phyloP scores from a whole-genome alignment of 371 early-diverging fungal genomes.

The Smittium mucronatum region DNA sequence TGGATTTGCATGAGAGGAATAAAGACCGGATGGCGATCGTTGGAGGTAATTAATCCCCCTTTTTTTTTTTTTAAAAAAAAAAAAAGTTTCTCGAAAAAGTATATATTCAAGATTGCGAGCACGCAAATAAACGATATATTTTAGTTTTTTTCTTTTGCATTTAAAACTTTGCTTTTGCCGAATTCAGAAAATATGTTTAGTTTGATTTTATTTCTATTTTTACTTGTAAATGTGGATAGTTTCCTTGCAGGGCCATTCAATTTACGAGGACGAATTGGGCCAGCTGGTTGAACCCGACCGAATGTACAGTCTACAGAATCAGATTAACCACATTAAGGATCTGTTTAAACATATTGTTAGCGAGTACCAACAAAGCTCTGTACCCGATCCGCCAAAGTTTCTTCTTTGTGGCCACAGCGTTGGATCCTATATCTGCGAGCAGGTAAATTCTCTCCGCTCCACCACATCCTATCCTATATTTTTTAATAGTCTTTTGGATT shows the following conservation, averaged over 20 bases:
- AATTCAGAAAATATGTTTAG: background rate
- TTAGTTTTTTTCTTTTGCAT: background rate
- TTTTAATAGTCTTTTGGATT: background rate
- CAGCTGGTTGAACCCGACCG: conserved; percentile 11
- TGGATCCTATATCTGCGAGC: conserved; percentile 25
- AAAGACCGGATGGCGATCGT: conserved; percentile 21
- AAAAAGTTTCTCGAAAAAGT: background rate
- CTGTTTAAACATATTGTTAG: conserved; percentile 23
- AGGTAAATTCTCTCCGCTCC: conserved; percentile 1
- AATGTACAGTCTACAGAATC: conserved; percentile 17
- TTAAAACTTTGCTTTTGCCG: background rate
- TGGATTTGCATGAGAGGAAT: conserved; percentile 15
- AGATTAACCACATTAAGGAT: conserved; percentile 18
- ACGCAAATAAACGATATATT: background rate
- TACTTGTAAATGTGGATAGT: conserved; percentile 11
- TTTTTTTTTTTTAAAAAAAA: background rate
- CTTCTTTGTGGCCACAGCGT: conserved; percentile 30
- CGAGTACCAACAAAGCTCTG: conserved; percentile 7
- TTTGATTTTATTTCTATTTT: conserved; percentile 1
- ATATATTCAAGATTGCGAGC: background rate
- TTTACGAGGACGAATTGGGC: conserved; percentile 23
- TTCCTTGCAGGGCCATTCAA: conserved; percentile 30
- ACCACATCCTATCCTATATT: background rate
- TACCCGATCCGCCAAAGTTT: conserved; percentile 17
- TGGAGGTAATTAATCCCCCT: conserved; percentile 11